These are phyloP conservation scores for Spirogloea muscicola DNA, from an alignment of 139 green algal species.

Conservation along the genomic window DNA sequence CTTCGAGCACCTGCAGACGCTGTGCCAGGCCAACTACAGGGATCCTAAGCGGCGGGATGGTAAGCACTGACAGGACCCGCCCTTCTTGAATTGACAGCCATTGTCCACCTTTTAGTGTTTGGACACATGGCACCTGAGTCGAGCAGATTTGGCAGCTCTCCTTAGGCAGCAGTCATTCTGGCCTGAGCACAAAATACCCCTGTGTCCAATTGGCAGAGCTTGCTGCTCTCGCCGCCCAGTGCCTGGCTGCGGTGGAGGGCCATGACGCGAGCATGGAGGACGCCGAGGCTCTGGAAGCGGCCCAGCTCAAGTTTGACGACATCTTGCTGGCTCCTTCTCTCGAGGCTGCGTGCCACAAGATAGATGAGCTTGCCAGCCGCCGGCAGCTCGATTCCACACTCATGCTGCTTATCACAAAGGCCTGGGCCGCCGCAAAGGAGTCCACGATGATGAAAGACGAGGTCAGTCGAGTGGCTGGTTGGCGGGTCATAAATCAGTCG, in stretches of 20 bases:
- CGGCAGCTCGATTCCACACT: constrained; percentile 68
- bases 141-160: not conserved
- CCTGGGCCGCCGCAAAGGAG: constrained; percentile 69
- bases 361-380: constrained; percentile 64
- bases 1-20: constrained; percentile 31
- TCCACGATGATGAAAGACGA: constrained; percentile 64
- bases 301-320: constrained; percentile 37
- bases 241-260: constrained; percentile 18
- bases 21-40: not conserved
- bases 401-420: constrained; percentile 78
- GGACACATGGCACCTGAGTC: not conserved
- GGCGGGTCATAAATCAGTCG: constrained; percentile 1
- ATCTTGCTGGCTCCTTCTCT: constrained; percentile 25
- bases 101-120: not conserved
- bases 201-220: constrained; percentile 12
- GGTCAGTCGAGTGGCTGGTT: too few relatives aligned
- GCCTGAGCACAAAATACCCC: not conserved
- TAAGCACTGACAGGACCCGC: not conserved
- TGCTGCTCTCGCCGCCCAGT: constrained; percentile 4
- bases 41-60: constrained; percentile 20
- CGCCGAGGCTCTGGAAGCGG: constrained; percentile 2
- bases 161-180: not conserved
- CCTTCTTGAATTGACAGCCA: not conserved
- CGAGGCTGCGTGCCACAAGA: constrained; percentile 45
- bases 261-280: constrained; percentile 33